Evolutionary conservation across 257 asterid genomes (phyloP), one percentile per base, ranked within the genome.

Genomic region (Penstemon davidsonii): DNA sequence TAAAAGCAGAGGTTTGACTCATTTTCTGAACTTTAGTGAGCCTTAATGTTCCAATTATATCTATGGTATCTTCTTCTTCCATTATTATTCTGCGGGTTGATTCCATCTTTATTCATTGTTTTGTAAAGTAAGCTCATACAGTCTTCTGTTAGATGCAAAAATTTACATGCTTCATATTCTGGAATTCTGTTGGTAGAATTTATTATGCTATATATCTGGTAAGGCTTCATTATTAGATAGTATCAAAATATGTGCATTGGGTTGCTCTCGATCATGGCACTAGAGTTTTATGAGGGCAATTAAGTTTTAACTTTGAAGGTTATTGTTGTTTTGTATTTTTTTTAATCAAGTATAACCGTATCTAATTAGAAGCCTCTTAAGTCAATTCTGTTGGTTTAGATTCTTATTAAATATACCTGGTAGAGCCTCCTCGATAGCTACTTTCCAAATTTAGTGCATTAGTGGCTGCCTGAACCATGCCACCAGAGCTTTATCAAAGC

Each of bases 1-100:
- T 66, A 68, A 85, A 84, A 68, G 76, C 98, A 45, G 94, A 90
- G 97, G 98, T 93, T 73, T 57, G 82, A 25, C 37, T 64, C 55
- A 39, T 42, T 33, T 55, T 38, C 72, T 51, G 43, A 42, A 45
- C 65, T 70, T 55, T 37, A 9, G 52, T 41, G 38, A 58, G 44
- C 55, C 56, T 37, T 51, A 59, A 69, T 62, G 9, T 53, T 67
- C 62, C 62, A 6, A 55, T 25, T 8, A 36, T 45, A 67, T 36
- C 43, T 33, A 8, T 59, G 33, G 45, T 57, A 45, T 13, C 60
- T 42, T 44, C 37, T 71, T 4, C n/a, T 10, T 59, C 12, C 50
- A 8, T 36, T 18, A 67, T 60, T 47, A 38, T 11, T 18, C 36
- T 61, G 53, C 44, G 39, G n/a, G 54, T 33, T 61, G 15, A 43